phyloP scores from a whole-genome alignment of 352 stramenopile genomes.

The Pythium myriotylum region DNA sequence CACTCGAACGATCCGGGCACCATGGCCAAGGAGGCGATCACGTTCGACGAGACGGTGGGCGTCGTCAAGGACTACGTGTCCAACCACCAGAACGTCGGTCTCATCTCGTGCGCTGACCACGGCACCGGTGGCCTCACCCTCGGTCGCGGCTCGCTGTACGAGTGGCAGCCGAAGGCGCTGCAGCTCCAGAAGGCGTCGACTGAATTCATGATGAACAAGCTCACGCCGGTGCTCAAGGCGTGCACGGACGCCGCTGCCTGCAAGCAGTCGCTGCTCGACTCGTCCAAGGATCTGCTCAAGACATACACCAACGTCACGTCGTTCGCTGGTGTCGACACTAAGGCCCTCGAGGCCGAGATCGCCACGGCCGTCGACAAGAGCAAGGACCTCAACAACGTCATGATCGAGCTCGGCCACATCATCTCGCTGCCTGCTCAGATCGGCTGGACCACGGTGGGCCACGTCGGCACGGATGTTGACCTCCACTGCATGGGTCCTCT shows the following conservation, averaged over 20 bases:
- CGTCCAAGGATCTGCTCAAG: conserved; percentile 45
- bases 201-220: conserved; percentile 51
- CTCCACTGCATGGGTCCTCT: conserved; percentile 70
- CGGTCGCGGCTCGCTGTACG: conserved; percentile 46
- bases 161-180: conserved; percentile 50
- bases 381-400: conserved; percentile 42
- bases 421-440: conserved; percentile 49
- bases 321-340: conserved; percentile 21
- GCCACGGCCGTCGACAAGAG: conserved; percentile 48
- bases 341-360: conserved; percentile 40
- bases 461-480: conserved; percentile 75
- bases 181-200: conserved; percentile 65
- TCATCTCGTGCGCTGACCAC: conserved; percentile 67
- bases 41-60: conserved; percentile 66
- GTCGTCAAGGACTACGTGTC: conserved; percentile 62
- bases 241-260: conserved; percentile 49
- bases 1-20: conserved; percentile 72
- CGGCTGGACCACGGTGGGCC: conserved; percentile 63
- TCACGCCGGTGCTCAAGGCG: conserved; percentile 40
- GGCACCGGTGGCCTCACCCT: conserved; percentile 68
- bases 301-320: conserved; percentile 60
- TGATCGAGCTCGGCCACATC: conserved; percentile 58
- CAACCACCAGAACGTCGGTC: conserved; percentile 47
- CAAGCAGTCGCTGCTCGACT: conserved; percentile 42
- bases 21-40: conserved; percentile 70